Percentiles rank a stretch among this genome's conserved stretches.
Evolutionary conservation across 352 stramenopile species (phyloP).

Genomic region (Phytopythium sindhum): DNA sequence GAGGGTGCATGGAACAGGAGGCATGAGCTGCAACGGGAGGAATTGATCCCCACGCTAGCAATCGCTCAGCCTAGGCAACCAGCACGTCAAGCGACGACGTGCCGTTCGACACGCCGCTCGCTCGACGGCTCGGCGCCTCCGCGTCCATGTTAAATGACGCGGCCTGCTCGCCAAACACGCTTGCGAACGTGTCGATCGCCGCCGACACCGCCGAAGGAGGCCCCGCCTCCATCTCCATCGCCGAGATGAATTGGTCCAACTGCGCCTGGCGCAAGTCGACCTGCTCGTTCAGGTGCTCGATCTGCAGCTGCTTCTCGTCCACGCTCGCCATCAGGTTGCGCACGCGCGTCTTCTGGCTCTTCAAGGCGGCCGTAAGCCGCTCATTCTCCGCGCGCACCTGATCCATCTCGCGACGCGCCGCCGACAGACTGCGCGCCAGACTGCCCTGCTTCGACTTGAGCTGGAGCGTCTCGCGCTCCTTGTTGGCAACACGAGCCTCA

Average conservation of each 20-base stretch:
- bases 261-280: slow-evolving; percentile 47
- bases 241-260: slow-evolving; percentile 43
- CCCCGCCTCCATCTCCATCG: slow-evolving; percentile 16
- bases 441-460: slow-evolving; percentile 54
- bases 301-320: slow-evolving; percentile 64
- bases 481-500: slow-evolving; percentile 45
- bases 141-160: background rate
- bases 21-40: background rate
- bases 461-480: slow-evolving; percentile 50
- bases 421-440: slow-evolving; percentile 41
- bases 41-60: background rate
- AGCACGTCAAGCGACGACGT: background rate
- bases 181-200: slow-evolving; percentile 22
- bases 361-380: slow-evolving; percentile 37
- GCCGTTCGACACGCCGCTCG: background rate
- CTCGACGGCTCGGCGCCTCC: background rate
- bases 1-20: background rate
- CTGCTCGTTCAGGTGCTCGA: slow-evolving; percentile 60
- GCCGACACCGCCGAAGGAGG: slow-evolving; percentile 11
- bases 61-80: background rate
- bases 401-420: slow-evolving; percentile 47
- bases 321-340: slow-evolving; percentile 50
- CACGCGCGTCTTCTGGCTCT: slow-evolving; percentile 61
- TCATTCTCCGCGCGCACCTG: slow-evolving; percentile 61
- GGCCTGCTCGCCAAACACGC: background rate